phyloP scores from a whole-genome alignment of 2,329 filamentous ascomycete genomes.

The Diaporthe vexans region DNA sequence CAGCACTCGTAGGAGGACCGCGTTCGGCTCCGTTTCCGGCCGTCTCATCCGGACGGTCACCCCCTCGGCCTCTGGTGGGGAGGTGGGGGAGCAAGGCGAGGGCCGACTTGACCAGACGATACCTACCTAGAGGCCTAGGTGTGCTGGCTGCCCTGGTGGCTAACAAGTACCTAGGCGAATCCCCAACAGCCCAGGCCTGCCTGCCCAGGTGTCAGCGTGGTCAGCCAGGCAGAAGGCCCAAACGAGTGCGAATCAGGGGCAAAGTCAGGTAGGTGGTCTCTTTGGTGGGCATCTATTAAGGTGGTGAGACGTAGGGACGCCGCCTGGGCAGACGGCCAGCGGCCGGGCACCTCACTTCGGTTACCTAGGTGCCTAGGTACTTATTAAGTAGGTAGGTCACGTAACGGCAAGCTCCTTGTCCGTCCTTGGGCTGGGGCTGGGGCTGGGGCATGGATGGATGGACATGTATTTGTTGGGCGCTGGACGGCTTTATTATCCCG shows the following conservation, averaged over 20 bases:
- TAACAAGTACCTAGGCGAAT: neutral
- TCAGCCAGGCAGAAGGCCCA: neutral
- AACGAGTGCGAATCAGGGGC: conserved; percentile 23
- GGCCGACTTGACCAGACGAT: neutral
- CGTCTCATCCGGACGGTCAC: conserved; percentile 20
- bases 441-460: conserved; percentile 9
- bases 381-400: neutral
- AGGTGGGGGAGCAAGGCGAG: neutral
- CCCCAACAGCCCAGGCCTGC: neutral
- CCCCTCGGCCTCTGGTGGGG: conserved; percentile 1
- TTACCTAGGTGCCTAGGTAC: neutral
- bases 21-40: conserved; percentile 27
- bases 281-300: conserved; percentile 7
- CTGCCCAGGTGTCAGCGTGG: too few relatives aligned
- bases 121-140: too few relatives aligned
- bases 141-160: too few relatives aligned
- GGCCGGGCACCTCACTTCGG: conserved; percentile 9
- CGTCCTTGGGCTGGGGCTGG: neutral
- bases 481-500: conserved; percentile 22
- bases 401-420: conserved; percentile 22
- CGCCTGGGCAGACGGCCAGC: conserved; percentile 25
- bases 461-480: conserved; percentile 19
- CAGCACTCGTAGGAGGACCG: neutral
- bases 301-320: conserved; percentile 24
- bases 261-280: conserved; percentile 17